phyloP scores from a whole-genome alignment of 768 basidiomycete species.

The Agaricus sinodeliciosus region DNA sequence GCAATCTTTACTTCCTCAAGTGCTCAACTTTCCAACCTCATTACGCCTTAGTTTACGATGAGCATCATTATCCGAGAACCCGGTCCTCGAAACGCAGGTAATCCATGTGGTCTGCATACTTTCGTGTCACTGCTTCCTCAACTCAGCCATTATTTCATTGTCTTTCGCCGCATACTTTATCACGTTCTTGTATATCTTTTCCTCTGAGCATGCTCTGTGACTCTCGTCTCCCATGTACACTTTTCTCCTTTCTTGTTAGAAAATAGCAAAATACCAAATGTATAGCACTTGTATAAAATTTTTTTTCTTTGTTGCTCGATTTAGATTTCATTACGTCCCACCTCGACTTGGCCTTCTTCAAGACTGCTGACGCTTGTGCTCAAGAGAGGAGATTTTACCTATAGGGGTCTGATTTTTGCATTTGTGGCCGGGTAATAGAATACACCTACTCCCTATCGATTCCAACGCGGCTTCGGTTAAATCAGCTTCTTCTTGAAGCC shows the following conservation, averaged over 20 bases:
- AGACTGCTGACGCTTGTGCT: no score
- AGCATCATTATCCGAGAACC: neutral
- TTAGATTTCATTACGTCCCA: neutral
- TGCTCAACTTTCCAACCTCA: slow-evolving; percentile 36
- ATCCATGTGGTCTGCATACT: neutral
- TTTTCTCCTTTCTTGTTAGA: no score
- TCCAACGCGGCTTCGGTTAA: no score
- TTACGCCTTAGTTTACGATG: slow-evolving; percentile 46
- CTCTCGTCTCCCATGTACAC: no score
- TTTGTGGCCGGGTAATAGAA: no score
- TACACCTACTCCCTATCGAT: no score
- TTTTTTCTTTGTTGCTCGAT: no score
- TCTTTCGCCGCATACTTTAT: neutral
- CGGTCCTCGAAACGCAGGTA: neutral
- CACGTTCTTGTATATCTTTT: no score
- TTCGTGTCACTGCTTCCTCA: neutral
- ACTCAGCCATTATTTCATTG: neutral
- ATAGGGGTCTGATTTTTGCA: neutral
- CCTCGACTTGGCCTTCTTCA: neutral
- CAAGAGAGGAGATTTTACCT: neutral
- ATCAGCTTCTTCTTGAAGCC: no score
- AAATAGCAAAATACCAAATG: no score
- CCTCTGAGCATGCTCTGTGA: no score
- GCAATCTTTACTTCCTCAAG: neutral
- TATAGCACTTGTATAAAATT: no score